Conservation (phyloP, 805 yeast genomes). For the Candida pini region DNA sequence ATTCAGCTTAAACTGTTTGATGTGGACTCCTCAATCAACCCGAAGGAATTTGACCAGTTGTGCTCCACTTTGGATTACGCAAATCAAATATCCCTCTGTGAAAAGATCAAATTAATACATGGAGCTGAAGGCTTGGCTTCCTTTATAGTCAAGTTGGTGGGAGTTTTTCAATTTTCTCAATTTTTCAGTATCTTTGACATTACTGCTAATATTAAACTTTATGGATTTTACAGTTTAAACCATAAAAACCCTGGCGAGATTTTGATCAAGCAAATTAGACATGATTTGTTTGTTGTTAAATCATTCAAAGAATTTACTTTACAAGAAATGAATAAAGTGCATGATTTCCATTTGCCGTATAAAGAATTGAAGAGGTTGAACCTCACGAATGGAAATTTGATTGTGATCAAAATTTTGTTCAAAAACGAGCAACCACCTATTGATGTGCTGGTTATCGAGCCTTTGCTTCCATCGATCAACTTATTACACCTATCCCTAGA, state of each 20-base stretch:
- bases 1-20: constrained; percentile 24
- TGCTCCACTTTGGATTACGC: constrained; percentile 10
- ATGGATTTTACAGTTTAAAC: constrained; percentile 24
- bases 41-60: constrained; percentile 19
- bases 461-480: constrained; percentile 21
- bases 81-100: constrained; percentile 18
- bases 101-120: constrained; percentile 24
- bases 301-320: constrained; percentile 26
- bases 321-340: constrained; percentile 27
- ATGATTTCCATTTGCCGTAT: constrained; percentile 28
- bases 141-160: constrained; percentile 19
- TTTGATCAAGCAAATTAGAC: constrained; percentile 25
- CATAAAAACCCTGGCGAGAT: constrained; percentile 26
- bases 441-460: constrained; percentile 21
- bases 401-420: constrained; percentile 26
- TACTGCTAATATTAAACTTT: constrained; percentile 26
- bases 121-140: constrained; percentile 19
- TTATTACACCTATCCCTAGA: constrained; percentile 25
- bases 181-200: constrained; percentile 27
- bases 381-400: constrained; percentile 25
- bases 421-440: constrained; percentile 27
- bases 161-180: constrained; percentile 19
- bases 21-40: constrained; percentile 22
- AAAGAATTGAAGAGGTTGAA: constrained; percentile 26
- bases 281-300: constrained; percentile 25